Percentiles rank a stretch among this genome's conserved stretches.
Evolutionary conservation across 2,329 filamentous ascomycete genomes (phyloP).

Genomic region (Phialocephala subalpina): DNA sequence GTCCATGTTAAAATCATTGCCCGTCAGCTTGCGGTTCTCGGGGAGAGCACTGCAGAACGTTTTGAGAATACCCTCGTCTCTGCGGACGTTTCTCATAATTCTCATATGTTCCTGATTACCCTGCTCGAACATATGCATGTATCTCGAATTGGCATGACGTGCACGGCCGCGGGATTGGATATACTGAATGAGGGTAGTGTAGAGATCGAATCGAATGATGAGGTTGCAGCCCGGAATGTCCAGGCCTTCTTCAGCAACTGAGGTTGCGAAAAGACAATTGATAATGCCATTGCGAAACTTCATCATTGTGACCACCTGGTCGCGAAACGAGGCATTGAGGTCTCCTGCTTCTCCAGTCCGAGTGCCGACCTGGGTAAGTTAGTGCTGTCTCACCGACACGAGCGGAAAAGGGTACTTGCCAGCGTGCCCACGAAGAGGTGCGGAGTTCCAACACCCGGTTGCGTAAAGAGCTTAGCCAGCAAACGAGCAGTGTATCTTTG

Average conservation of each 20-base stretch:
- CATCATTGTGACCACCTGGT: constrained; percentile 77
- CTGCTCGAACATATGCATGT: constrained; percentile 83
- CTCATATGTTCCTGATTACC: constrained; percentile 69
- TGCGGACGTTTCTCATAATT: constrained; percentile 64
- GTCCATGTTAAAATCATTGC: constrained; percentile 64
- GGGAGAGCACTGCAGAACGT: constrained; percentile 79
- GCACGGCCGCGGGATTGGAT: constrained; percentile 92
- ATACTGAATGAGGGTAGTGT: constrained; percentile 90
- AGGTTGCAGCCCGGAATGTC: constrained; percentile 74
- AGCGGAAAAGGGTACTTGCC: constrained; percentile 50
- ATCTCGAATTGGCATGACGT: constrained; percentile 78
- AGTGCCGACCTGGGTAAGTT: constrained; percentile 51
- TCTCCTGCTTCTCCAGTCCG: constrained; percentile 59
- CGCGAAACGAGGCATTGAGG: constrained; percentile 67
- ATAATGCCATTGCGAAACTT: constrained; percentile 66
- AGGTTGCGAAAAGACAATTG: constrained; percentile 73
- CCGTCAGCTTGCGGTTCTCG: constrained; percentile 73
- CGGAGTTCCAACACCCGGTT: constrained; percentile 60
- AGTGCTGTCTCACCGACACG: constrained; percentile 7
- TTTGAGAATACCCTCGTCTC: constrained; percentile 71
- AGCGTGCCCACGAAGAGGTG: constrained; percentile 69
- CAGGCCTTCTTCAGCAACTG: constrained; percentile 72
- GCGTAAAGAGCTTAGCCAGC: constrained; percentile 72
- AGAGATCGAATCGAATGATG: constrained; percentile 83
- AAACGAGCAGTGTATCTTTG: constrained; percentile 79